Percentiles rank a stretch among this genome's conserved stretches.
Evolutionary conservation across 192 early-diverging fungal genomes (phyloP).

Genomic region (Podochytrium sp.): DNA sequence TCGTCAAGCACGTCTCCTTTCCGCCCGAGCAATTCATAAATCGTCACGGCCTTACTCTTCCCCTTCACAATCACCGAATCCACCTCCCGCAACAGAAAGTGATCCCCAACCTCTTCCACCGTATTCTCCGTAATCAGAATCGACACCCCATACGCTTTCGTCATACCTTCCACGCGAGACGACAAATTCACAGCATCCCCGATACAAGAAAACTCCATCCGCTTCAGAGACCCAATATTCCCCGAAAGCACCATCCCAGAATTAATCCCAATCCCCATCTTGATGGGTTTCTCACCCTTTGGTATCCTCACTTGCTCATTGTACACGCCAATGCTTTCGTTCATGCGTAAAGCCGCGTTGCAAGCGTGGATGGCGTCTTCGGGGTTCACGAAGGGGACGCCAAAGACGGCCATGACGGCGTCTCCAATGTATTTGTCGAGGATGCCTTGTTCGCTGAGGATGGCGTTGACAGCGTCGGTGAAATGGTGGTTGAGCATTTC

Average conservation of each 20-base stretch:
- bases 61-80: slow-evolving; percentile 55
- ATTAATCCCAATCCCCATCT: slow-evolving; percentile 59
- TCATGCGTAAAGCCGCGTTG: slow-evolving; percentile 56
- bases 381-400: slow-evolving; percentile 53
- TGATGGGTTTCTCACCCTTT: slow-evolving; percentile 39
- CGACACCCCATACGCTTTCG: slow-evolving; percentile 49
- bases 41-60: slow-evolving; percentile 39
- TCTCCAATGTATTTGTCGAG: slow-evolving; percentile 64
- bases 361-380: slow-evolving; percentile 60
- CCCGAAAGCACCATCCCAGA: slow-evolving; percentile 61
- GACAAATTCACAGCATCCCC: slow-evolving; percentile 61
- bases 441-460: slow-evolving; percentile 57
- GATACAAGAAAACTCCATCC: slow-evolving; percentile 62
- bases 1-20: slow-evolving; percentile 38
- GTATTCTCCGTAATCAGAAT: slow-evolving; percentile 58
- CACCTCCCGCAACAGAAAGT: slow-evolving; percentile 50
- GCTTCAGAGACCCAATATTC: slow-evolving; percentile 57
- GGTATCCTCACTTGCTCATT: slow-evolving; percentile 34
- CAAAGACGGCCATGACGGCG: slow-evolving; percentile 65
- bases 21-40: slow-evolving; percentile 51
- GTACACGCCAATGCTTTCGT: slow-evolving; percentile 41
- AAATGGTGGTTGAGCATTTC: slow-evolving; percentile 60
- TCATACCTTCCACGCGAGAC: slow-evolving; percentile 55
- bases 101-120: slow-evolving; percentile 40
- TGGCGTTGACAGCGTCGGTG: slow-evolving; percentile 60